A percentile compares a stretch with the other conserved stretches of the same genome.
These are phyloP conservation scores for Maudiozyma bulderi DNA, from an alignment of 805 yeast genomes.

Conservation along the genomic window DNA sequence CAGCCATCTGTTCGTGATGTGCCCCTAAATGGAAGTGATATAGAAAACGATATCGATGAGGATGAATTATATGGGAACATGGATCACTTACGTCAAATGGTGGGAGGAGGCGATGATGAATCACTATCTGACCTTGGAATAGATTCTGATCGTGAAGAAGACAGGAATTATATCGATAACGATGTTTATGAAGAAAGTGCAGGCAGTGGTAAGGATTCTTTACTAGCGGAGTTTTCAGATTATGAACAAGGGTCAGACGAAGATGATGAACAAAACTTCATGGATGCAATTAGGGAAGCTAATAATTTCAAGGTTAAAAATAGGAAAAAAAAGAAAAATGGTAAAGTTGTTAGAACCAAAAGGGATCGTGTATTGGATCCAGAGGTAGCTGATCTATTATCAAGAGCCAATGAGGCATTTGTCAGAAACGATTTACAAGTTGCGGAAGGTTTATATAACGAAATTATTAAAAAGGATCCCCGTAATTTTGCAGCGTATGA, in stretches of 20 bases:
- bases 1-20: not conserved
- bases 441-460: constrained; percentile 52
- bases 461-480: constrained; percentile 69
- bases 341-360: constrained; percentile 17
- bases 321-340: constrained; percentile 26
- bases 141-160: constrained; percentile 2
- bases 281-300: constrained; percentile 60
- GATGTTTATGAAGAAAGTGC: not conserved
- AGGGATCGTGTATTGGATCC: constrained; percentile 48
- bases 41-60: constrained; percentile 19
- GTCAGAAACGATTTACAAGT: constrained; percentile 50
- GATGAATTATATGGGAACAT: constrained; percentile 25
- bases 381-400: constrained; percentile 55
- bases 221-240: constrained; percentile 31
- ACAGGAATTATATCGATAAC: not conserved
- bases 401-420: constrained; percentile 74
- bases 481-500: constrained; percentile 76
- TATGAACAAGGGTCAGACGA: constrained; percentile 32
- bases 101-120: constrained; percentile 10
- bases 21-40: not conserved
- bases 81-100: constrained; percentile 25
- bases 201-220: constrained; percentile 22
- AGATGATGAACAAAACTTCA: constrained; percentile 38
- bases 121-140: constrained; percentile 5
- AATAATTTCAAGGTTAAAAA: constrained; percentile 44